Conservation (phyloP, 2,329 filamentous ascomycete species). For the Fusarium nygamai region DNA sequence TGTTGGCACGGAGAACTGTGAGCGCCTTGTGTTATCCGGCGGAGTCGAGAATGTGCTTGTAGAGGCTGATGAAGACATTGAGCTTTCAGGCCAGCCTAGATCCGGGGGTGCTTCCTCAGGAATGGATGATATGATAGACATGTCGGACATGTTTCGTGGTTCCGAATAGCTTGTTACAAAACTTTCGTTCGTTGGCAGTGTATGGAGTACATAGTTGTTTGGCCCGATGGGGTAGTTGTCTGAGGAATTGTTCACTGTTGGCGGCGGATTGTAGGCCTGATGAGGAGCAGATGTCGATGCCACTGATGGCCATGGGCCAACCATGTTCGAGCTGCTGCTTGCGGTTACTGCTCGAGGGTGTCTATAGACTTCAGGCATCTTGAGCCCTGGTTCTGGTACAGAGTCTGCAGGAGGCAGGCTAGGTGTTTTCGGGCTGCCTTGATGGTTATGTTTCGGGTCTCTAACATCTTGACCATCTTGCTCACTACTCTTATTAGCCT, state of each 20-base stretch:
- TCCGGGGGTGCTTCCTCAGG: conserved; percentile 32
- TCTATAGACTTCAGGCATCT: conserved; percentile 32
- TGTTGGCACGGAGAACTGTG: conserved; percentile 41
- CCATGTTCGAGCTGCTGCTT: conserved; percentile 19
- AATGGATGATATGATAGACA: conserved; percentile 40
- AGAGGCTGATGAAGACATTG: conserved; percentile 57
- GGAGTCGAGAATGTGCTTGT: conserved; percentile 60
- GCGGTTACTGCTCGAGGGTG: conserved; percentile 18
- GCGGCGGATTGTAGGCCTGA: conserved; percentile 18
- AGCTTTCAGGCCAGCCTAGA: conserved; percentile 49
- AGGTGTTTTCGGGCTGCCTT: conserved; percentile 31
- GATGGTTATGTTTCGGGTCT: conserved; percentile 5
- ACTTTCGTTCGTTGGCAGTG: conserved; percentile 25
- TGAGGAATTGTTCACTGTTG: conserved; percentile 26
- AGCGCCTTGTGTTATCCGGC: conserved; percentile 49
- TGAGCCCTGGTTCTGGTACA: conserved; percentile 26
- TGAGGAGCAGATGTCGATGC: conserved; percentile 7
- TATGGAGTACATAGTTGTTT: conserved; percentile 37
- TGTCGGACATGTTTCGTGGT: conserved; percentile 37
- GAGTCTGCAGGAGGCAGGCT: conserved; percentile 18
- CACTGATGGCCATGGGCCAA: conserved; percentile 38
- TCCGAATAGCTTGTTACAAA: conserved; percentile 33
- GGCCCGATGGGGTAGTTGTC: conserved; percentile 35
- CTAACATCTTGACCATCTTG: conserved; percentile 25
- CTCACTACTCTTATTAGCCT: conserved; percentile 36